Evolutionary conservation across 768 basidiomycete species (phyloP), one percentile per base, ranked within the genome.

Genomic region (Amanita molliuscula): DNA sequence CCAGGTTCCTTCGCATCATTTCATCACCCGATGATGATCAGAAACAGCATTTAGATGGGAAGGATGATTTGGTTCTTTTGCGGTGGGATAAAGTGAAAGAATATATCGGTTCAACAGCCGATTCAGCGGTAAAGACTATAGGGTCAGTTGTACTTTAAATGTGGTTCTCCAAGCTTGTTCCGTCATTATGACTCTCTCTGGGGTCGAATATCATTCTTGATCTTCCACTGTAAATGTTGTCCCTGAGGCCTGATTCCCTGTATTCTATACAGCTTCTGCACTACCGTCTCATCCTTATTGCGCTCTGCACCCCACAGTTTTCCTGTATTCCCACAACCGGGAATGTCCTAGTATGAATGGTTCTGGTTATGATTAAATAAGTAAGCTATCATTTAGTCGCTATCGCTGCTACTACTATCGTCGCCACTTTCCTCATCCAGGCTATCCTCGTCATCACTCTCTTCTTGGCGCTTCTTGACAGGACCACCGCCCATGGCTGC

Each of bases 401-500:
- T 63, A 38, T 54, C 52, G 55, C 64, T 25, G 63, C 53, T 68
- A 46, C 65, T 75, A 55, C 77, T 79, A 57, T 75, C 74, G 52
- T 79, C 77, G 41, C 69, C 72, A 37, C 72, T 76, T 3, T 44
- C 76, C 47, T 76, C 77, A 41, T 74, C 74, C 36, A 69, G 71
- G 41, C 66, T 71, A 53, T 76, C 38, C 16, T 40, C 77, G 6
- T 77, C 75, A 37, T 74, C 77, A 36, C 77, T 79, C n/a, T 34
- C 34, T 26, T 65, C 69, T 13, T 52, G 50, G 16, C 59, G 65
- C 60, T 79, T 84, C 76, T 91, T 96, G 53, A 95, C 90, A 16
- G 77, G 57, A 2, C 83, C 87, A 3, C 94, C 94, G 38, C 88
- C 81, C 90, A 99, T 91, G 37, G 82, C 81, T 4, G 94, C 93